These are phyloP conservation scores for Chlorella sp. DNA, from an alignment of 139 green algal species.

Conservation along the genomic window DNA sequence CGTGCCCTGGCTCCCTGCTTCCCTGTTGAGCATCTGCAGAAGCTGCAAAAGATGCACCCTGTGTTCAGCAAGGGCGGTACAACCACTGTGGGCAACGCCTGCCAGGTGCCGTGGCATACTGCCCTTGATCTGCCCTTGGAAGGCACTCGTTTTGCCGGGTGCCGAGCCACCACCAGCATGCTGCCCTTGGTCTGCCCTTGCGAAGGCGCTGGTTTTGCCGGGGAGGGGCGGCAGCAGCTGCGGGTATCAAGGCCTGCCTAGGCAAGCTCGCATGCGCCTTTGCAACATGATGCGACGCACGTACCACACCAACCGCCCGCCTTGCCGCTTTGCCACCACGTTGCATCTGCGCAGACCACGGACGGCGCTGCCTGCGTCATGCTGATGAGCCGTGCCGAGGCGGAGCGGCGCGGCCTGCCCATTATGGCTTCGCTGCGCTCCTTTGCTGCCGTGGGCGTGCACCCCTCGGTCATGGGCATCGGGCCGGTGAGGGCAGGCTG, in stretches of 20 bases:
- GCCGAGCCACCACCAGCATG: too few relatives aligned
- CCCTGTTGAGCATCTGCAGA: not conserved
- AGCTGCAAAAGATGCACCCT: conserved; percentile 72
- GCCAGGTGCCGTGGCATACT: too few relatives aligned
- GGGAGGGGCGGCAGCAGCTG: too few relatives aligned
- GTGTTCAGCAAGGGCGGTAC: conserved; percentile 94
- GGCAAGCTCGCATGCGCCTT: too few relatives aligned
- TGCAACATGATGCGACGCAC: too few relatives aligned
- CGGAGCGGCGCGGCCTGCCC: conserved; percentile 77
- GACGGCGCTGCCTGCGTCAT: conserved; percentile 92
- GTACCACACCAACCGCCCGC: not conserved
- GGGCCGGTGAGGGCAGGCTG: conserved; percentile 59
- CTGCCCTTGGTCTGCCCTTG: too few relatives aligned
- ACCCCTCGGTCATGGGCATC: conserved; percentile 96
- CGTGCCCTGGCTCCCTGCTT: too few relatives aligned
- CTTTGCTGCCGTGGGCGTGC: conserved; percentile 91
- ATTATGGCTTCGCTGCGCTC: conserved; percentile 89
- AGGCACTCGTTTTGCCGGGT: too few relatives aligned
- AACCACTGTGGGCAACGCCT: conserved; percentile 9
- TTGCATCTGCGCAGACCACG: conserved; percentile 74
- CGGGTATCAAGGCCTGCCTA: too few relatives aligned
- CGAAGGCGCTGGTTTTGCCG: too few relatives aligned
- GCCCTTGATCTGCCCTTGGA: too few relatives aligned
- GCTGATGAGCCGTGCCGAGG: conserved; percentile 93
- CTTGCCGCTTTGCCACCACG: not conserved